A percentile compares a stretch with the other conserved stretches of the same genome.
These are phyloP conservation scores for Blastobotrys proliferans DNA, from an alignment of 1,139 yeast species.

Conservation along the genomic window DNA sequence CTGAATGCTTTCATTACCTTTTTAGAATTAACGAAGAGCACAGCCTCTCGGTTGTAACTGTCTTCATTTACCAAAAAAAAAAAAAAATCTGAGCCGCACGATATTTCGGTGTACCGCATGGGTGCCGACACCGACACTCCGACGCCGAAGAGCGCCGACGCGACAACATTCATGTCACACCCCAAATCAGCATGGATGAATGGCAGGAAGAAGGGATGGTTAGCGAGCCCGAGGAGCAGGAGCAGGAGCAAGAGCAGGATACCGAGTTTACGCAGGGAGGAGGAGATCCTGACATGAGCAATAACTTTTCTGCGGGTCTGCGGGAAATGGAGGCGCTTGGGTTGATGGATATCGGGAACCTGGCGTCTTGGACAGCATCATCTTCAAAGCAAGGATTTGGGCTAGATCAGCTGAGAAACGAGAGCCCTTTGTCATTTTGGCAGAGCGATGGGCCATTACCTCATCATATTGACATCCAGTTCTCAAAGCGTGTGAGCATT, in stretches of 20 bases:
- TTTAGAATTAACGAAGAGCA: no score
- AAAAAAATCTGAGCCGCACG: no score
- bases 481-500: conserved; percentile 70
- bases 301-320: conserved; percentile 42
- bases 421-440: conserved; percentile 77
- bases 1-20: no score
- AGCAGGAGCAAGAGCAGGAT: neutral
- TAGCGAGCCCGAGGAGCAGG: neutral
- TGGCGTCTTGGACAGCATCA: conserved; percentile 85
- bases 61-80: no score
- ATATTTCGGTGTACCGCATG: no score
- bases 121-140: no score
- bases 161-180: no score
- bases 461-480: conserved; percentile 75
- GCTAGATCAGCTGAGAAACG: conserved; percentile 64
- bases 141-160: no score
- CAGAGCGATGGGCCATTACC: conserved; percentile 97
- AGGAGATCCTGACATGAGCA: neutral
- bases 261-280: neutral
- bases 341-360: conserved; percentile 66
- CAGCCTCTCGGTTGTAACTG: no score
- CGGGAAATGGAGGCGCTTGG: conserved; percentile 57
- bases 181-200: conserved; percentile 2
- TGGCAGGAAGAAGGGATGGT: conserved; percentile 3
- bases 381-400: conserved; percentile 74